Evolutionary conservation across 2,329 filamentous ascomycete species (phyloP), one percentile per base, ranked within the genome.

Genomic region (Ambrosiella xylebori): DNA sequence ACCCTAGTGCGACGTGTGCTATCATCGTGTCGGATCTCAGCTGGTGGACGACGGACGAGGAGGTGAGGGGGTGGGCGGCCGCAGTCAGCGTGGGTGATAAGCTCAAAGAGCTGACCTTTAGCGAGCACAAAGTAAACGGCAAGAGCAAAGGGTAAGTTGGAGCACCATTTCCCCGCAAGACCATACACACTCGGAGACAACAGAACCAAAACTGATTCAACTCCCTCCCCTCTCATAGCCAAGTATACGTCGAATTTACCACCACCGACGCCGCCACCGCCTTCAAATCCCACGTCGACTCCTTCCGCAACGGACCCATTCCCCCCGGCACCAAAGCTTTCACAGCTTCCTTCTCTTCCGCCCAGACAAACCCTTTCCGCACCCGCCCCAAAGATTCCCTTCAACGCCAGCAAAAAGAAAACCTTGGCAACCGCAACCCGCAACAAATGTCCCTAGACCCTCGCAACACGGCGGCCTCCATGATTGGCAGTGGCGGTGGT

Each of bases 41-140:
- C 69, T 98, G 93, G 93, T 97, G 91, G 91, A 90, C 84, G 37
- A 95, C 86, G 1, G 93, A 98, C 67, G 93, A 98, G 66, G 89
- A 97, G 64, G 81, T 98, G 59, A 85, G 93, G 57, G 86, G 85
- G 55, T 96, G 89, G 87, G 77, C 86, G 27, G 82, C 82, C 63
- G 78, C 86, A 63, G 87, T 85, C n/a, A 80, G 79, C 1, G 87
- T 82, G 64, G 93, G 97, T 68, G 78, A 84, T 51, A 88, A 95
- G 65, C 73, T 97, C 15, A 89, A 87, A 65, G 93, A 97, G 61
- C 81, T 98, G 56, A 95, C 90, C 0, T 98, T 97, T 69, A 96
- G 88, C 65, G 93, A 98, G 69, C 93, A 97, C 71, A 98, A 98
- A 69, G 90, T 97, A 53, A 98, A 98, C 64, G 93, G 93, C 64